Evolutionary conservation across 2,329 filamentous ascomycete genomes (phyloP), one percentile per base, ranked within the genome.

Genomic region (Neospermospora avenae): DNA sequence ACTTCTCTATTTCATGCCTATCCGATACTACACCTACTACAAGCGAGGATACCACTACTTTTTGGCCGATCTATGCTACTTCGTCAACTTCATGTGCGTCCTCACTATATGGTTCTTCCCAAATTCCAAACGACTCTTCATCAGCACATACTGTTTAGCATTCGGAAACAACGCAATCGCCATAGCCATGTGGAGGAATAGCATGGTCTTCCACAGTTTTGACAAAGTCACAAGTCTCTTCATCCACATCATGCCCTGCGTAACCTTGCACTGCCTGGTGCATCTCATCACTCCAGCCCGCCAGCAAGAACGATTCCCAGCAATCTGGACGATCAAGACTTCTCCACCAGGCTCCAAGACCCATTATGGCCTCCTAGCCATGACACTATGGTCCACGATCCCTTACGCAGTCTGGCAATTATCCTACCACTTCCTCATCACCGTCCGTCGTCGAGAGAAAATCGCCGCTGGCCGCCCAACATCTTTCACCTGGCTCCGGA

Each of bases 171-270:
- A 99, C 72, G 95, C 95, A 20, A 87, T 97, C 49, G 95, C 95
- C 13, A 98, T 99, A 74, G 92, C 95, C 72, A 95, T 99, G 93
- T 99, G 95, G 95, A 87, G 95, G 65, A 99, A 99, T 74, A 97
- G 93, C 34, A 84, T 99, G 71, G 95, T 99, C 49, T 99, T 99
- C 75, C 95, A 99, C 79, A 96, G 91, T 72, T 87, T 99, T 76
- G 95, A 99, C 81, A 99, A 99, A 76, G 92, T 98, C 63, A 96
- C 93, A 63, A 88, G 86, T 74, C 82, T 99, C n/a, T 99, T 99
- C 77, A 97, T 99, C 68, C 95, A 99, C 75, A 96, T 99, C 70
- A 99, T 99, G 93, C 95, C 95, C 0, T 96, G 93, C 66, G 93
- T 90, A 5, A 91, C 93, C 1, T 82, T 99, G 13, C 95, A 99